A percentile compares a stretch with the other conserved stretches of the same genome.
Evolutionary conservation across 495 filamentous ascomycete species (phyloP).

Genomic region (Penicillium ochrochloron): DNA sequence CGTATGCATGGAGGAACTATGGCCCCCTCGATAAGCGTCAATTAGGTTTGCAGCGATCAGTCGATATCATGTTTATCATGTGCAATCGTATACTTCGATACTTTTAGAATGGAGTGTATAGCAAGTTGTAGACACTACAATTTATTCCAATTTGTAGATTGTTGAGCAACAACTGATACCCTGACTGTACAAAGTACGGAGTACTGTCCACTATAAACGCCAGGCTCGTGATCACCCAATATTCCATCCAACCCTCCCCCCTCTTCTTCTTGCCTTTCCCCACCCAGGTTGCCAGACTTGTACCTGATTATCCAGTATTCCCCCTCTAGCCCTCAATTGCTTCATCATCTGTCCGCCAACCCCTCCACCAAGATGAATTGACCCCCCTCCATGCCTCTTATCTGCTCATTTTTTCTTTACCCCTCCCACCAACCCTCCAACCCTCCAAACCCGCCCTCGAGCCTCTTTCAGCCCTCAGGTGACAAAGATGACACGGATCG

Average conservation of each 20-base stretch:
- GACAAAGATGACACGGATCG: conserved; percentile 18
- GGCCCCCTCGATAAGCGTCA: not conserved
- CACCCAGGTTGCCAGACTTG: not conserved
- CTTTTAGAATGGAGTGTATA: not conserved
- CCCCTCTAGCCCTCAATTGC: not conserved
- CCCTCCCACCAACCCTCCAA: not conserved
- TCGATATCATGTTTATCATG: not conserved
- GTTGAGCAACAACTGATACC: not conserved
- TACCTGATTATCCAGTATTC: not conserved
- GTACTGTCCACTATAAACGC: not conserved
- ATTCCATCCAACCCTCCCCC: not conserved
- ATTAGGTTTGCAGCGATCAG: conserved; percentile 6
- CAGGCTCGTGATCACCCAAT: conserved; percentile 4
- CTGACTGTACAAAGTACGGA: too few species aligned
- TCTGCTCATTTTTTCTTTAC: not conserved
- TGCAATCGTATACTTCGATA: not conserved
- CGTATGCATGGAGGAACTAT: not conserved
- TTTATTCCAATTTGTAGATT: not conserved
- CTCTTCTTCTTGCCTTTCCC: not conserved
- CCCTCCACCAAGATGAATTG: not conserved
- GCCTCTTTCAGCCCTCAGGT: not conserved
- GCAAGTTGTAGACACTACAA: not conserved
- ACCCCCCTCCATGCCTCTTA: not conserved
- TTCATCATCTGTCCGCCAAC: not conserved
- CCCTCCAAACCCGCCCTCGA: not conserved